Evolutionary conservation across 768 basidiomycete species (phyloP).

Genomic region (Clavaria fumosa): DNA sequence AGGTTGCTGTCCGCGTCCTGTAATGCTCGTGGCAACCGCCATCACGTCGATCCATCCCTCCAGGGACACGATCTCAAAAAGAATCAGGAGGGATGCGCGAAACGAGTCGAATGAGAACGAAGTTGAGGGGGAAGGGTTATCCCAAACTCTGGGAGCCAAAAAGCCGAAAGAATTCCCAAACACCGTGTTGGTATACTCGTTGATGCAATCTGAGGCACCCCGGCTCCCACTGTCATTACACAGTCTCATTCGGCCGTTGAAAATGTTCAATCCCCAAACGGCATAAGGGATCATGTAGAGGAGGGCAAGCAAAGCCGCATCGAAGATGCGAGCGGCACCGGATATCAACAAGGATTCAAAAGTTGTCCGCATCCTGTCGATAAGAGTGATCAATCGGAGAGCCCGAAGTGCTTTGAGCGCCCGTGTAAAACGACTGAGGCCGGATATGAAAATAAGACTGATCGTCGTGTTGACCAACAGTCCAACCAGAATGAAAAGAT

Average conservation of each 20-base stretch:
- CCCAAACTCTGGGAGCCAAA: slow-evolving; percentile 77
- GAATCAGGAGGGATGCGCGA: slow-evolving; percentile 65
- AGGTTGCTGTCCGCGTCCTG: slow-evolving; percentile 54
- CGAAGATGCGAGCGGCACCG: slow-evolving; percentile 70
- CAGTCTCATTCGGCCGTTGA: slow-evolving; percentile 64
- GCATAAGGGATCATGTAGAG: slow-evolving; percentile 89
- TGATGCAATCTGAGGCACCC: slow-evolving; percentile 50
- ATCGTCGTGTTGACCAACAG: slow-evolving; percentile 62
- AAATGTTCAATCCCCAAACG: slow-evolving; percentile 90
- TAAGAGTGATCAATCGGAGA: slow-evolving; percentile 77
- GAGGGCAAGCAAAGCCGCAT: slow-evolving; percentile 79
- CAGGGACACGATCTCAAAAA: slow-evolving; percentile 91
- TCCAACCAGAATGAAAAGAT: slow-evolving; percentile 71
- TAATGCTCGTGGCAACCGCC: slow-evolving; percentile 63
- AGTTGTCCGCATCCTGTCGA: slow-evolving; percentile 73
- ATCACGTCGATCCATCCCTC: slow-evolving; percentile 98
- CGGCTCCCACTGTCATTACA: slow-evolving; percentile 59
- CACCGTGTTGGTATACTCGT: slow-evolving; percentile 56
- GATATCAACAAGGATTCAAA: slow-evolving; percentile 81
- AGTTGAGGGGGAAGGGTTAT: slow-evolving; percentile 68
- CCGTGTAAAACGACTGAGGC: slow-evolving; percentile 67
- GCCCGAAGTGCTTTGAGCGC: slow-evolving; percentile 81
- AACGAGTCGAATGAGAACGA: slow-evolving; percentile 86
- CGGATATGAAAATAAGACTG: slow-evolving; percentile 59
- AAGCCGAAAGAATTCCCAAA: slow-evolving; percentile 50